A percentile compares a stretch with the other conserved stretches of the same genome.
Evolutionary conservation across 139 green algal genomes (phyloP).

Genomic region (Asterochloris sp.): DNA sequence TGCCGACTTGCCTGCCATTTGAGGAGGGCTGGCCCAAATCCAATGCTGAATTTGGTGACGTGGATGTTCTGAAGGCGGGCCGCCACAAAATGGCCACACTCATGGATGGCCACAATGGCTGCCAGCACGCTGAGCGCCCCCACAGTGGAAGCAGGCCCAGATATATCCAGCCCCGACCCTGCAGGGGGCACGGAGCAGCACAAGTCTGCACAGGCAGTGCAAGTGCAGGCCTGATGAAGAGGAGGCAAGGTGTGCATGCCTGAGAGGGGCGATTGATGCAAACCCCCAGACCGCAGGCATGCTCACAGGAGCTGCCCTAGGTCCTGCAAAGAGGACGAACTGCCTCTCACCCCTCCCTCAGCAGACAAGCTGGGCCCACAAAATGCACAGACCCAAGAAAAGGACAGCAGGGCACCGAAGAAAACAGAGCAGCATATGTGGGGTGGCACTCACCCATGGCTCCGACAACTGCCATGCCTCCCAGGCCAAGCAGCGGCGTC

Average conservation of each 20-base stretch:
- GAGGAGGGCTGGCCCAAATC: slow-evolving; percentile 86
- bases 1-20: slow-evolving; percentile 56
- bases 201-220: neutral
- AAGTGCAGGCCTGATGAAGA: neutral
- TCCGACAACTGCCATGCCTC: slow-evolving; percentile 5
- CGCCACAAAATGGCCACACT: slow-evolving; percentile 89
- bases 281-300: too few relatives aligned
- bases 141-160: slow-evolving; percentile 50
- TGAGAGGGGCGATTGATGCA: neutral
- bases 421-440: neutral
- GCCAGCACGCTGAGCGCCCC: slow-evolving; percentile 79
- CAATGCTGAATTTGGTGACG: slow-evolving; percentile 93
- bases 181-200: neutral
- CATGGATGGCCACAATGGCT: slow-evolving; percentile 87
- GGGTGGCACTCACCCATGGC: neutral
- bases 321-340: neutral
- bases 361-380: neutral
- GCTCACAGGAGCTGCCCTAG: neutral
- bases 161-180: slow-evolving; percentile 19
- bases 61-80: slow-evolving; percentile 85
- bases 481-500: slow-evolving; percentile 9
- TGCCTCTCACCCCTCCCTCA: neutral
- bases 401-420: neutral
- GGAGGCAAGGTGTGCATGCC: neutral
- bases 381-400: neutral